A percentile compares a stretch with the other conserved stretches of the same genome.
Conservation (phyloP, 83 land plant genomes). For the Thuja plicata region DNA sequence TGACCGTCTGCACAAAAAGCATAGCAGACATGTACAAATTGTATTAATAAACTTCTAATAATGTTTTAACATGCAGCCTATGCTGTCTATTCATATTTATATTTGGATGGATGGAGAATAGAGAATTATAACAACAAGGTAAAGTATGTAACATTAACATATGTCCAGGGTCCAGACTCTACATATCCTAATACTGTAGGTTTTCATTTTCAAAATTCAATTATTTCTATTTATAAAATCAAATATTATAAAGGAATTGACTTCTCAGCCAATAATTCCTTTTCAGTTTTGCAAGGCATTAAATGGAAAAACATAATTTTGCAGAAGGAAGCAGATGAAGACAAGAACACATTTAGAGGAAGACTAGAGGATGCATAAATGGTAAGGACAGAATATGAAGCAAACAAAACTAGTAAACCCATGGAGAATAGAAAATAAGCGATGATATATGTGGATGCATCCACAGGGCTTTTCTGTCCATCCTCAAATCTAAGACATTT, state of each 20-base stretch:
- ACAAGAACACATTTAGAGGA: not conserved
- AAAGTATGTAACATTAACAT: not conserved
- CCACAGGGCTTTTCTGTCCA: too few species aligned
- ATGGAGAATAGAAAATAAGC: not conserved
- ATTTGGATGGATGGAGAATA: not conserved
- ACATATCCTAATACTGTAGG: not conserved
- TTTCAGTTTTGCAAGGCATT: not conserved
- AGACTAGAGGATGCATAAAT: not conserved
- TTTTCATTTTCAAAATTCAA: not conserved
- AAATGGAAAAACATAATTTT: not conserved
- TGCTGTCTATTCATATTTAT: not conserved
- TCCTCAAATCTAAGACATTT: too few species aligned
- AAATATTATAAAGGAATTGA: not conserved
- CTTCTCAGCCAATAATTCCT: not conserved
- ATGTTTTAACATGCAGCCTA: not conserved
- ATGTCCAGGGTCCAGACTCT: not conserved
- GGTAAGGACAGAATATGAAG: not conserved
- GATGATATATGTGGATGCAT: too few species aligned
- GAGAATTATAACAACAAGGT: not conserved
- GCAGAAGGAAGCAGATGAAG: not conserved
- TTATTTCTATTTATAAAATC: not conserved
- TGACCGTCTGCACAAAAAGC: constrained; percentile 57
- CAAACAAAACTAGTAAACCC: not conserved
- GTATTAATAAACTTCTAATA: not conserved
- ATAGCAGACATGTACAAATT: not conserved